Evolutionary conservation across 306 rosid genomes (phyloP).

Genomic region (Casuarina glauca): DNA sequence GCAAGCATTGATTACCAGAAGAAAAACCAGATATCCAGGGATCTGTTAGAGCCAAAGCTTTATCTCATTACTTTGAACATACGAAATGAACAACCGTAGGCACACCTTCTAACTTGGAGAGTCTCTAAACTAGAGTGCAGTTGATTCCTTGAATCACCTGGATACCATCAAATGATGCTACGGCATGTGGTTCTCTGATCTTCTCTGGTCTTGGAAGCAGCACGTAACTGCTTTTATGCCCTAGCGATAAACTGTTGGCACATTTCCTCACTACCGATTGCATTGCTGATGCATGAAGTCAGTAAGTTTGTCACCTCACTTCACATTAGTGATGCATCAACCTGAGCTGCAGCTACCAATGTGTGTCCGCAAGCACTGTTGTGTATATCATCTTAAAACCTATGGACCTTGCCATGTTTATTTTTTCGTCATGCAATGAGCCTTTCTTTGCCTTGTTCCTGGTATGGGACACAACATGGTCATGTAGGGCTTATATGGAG

Average conservation of each 20-base stretch:
- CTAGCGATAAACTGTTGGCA: slow-evolving; percentile 45
- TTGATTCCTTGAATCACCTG: slow-evolving; percentile 42
- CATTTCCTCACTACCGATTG: slow-evolving; percentile 42
- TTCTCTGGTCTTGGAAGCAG: slow-evolving; percentile 31
- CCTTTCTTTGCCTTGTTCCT: not conserved
- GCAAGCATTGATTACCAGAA: no score
- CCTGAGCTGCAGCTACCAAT: slow-evolving; percentile 13
- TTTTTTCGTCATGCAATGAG: not conserved
- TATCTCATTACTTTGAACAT: no score
- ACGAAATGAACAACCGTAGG: no score
- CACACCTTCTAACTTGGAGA: not conserved
- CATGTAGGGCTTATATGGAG: slow-evolving; percentile 30
- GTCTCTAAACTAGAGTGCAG: slow-evolving; percentile 33
- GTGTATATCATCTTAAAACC: slow-evolving; percentile 18
- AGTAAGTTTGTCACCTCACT: slow-evolving; percentile 39
- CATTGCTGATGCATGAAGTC: slow-evolving; percentile 57
- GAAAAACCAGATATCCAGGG: no score
- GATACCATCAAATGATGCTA: slow-evolving; percentile 43
- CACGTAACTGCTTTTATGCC: slow-evolving; percentile 44
- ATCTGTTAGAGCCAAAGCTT: no score
- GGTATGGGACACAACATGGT: not conserved
- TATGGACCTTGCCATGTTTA: not conserved
- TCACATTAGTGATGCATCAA: slow-evolving; percentile 41
- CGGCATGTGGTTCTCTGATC: slow-evolving; percentile 49
- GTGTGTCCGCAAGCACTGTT: slow-evolving; percentile 28